Evolutionary conservation across 495 filamentous ascomycete species (phyloP), one percentile per base, ranked within the genome.

Genomic region (Darksidea phi): DNA sequence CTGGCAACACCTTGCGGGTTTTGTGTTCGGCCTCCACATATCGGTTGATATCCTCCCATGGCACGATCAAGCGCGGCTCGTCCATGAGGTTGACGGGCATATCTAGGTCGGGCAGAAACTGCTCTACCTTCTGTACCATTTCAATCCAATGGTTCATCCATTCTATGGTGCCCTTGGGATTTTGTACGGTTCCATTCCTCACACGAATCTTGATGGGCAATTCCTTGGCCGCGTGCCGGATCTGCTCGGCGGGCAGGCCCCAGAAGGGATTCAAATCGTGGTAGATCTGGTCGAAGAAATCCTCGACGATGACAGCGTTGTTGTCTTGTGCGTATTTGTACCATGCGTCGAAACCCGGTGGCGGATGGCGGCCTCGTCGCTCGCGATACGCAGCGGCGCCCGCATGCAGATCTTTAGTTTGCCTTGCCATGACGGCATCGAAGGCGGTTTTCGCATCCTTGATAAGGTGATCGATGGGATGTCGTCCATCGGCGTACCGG

Each of bases 271-370:
- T 56, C 15, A 74, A 34, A 59, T 76, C 73, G 38, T 72, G 47
- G 53, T 76, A 74, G 26, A 76, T 74, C 54, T 72, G 73, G 61
- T 76, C 73, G 63, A 74, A 77, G 58, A 74, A 71, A 45, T 70
- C 68, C 53, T 76, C 73, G 5, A 73, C 60, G 5, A 76, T 67
- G 24, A 74, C 21, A 18, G 70, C 71, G 20, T 63, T 54, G 41
- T 71, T 25, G 37, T 69, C 66, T 48, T 70, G 65, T 17, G 73
- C 72, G 50, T 61, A 73, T 11, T 57, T 25, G 61, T 69, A 66
- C 73, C 72, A 76, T 24, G 23, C 46, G 48, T 73, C 71, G 61
- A 76, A 76, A 2, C 63, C 52, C 10, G 73, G 73, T 2, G 73
- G 73, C 15, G 73, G 73, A 57, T 76, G 72, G 11, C 73, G 63